Evolutionary conservation across 2,329 filamentous ascomycete genomes (phyloP), one percentile per base, ranked within the genome.

Genomic region (Paramyrothecium roridum): DNA sequence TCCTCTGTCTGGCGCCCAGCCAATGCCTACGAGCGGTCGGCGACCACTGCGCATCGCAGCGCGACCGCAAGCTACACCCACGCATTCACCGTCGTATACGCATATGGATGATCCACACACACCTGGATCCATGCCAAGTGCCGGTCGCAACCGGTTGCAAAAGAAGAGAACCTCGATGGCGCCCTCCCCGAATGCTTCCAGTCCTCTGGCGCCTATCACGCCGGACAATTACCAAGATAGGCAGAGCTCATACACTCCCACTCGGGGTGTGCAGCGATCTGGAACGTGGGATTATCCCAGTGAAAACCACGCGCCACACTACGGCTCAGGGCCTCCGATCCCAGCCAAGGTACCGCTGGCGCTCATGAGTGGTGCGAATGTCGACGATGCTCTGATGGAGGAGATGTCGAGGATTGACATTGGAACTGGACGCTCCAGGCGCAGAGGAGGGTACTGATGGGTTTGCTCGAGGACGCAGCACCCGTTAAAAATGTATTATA

Each of bases 341-440:
- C 88, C 88, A 3, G 86, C 86, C n/a, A 91, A 91, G 71, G 75
- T 90, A 10, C 86, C 87, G 1, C 69, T 88, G 21, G 66, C 67
- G 23, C 54, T 70, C n/a, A 80, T 77, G 74, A 80, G 75, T 58
- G 77, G 74, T 33, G 71, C 69, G 6, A 71, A 73, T 34, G 73
- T 69, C 52, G 72, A 68, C 17, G 70, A 72, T 23, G 83, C 87
- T 20, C 72, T 93, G 52, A 81, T 88, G 70, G 79, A 90, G 59
- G 89, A 93, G 72, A 82, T 93, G 78, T 85, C 80, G 63, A 77
- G 78, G 50, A 88, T 88, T 58, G 84, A 88, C 63, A 81, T 88
- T 60, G 85, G 85, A n/a, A 75, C 76, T 22, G 85, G 84, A 3
- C 74, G 84, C 56, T 80, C 81, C 23, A 74, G 82, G 63, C 74